These are phyloP conservation scores for Rhododendron henanense DNA, from an alignment of 148 eudicot species.

Conservation along the genomic window DNA sequence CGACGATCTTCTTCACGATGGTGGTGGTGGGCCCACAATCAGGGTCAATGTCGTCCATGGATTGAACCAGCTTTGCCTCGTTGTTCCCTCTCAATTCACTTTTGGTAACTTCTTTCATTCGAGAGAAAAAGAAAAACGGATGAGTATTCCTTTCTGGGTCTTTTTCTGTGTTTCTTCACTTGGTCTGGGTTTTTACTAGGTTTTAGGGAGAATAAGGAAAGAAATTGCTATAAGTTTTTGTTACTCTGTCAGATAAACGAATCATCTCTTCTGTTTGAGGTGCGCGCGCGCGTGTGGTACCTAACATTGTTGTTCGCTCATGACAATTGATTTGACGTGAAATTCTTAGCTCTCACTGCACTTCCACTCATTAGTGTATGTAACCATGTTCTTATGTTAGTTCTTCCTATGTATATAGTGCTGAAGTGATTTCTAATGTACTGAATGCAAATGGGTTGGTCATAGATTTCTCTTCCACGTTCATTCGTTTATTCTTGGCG, in stretches of 20 bases:
- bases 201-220: background rate
- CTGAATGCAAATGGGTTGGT: background rate
- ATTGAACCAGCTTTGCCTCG: conserved; percentile 35
- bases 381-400: background rate
- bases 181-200: background rate
- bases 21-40: conserved; percentile 8
- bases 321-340: background rate
- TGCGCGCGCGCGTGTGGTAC: background rate
- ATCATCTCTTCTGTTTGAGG: background rate
- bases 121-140: background rate
- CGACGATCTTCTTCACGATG: background rate
- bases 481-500: background rate
- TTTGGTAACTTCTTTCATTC: conserved; percentile 42
- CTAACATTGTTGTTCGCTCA: background rate
- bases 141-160: background rate
- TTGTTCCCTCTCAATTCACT: conserved; percentile 41
- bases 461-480: background rate
- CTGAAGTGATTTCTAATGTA: background rate
- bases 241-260: background rate
- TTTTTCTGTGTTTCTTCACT: background rate
- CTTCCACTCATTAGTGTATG: background rate
- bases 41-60: conserved; percentile 57
- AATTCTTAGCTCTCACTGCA: background rate
- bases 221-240: background rate
- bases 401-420: background rate